phyloP scores from a whole-genome alignment of 192 early-diverging fungal species.

The Linnemannia hyalina region DNA sequence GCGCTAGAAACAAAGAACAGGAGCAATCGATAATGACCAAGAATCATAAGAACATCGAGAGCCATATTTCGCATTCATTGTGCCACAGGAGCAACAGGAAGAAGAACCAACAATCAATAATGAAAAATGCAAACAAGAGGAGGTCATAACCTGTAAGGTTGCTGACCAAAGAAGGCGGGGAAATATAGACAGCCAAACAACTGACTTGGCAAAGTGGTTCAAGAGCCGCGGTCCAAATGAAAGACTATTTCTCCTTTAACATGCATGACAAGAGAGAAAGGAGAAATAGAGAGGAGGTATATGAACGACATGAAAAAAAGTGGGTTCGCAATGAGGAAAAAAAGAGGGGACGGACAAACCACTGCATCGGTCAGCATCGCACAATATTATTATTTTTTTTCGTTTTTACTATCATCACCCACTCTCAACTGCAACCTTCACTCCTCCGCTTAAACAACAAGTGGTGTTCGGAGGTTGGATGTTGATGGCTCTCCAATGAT shows the following conservation, averaged over 20 bases:
- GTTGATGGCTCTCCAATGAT: not conserved
- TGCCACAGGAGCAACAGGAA: not conserved
- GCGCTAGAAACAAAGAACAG: not conserved
- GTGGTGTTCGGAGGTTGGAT: not conserved
- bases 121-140: not conserved
- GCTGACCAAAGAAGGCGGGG: slow-evolving; percentile 1
- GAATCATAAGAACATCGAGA: not conserved
- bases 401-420: not conserved
- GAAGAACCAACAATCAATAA: too few species aligned
- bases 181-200: not conserved
- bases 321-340: not conserved
- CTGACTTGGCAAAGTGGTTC: not conserved
- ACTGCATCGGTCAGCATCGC: not conserved
- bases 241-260: not conserved
- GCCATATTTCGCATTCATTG: not conserved
- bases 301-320: slow-evolving; percentile 9
- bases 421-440: not conserved
- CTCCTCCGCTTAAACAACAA: not conserved
- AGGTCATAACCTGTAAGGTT: not conserved
- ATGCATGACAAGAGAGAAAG: not conserved
- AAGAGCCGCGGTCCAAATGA: not conserved
- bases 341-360: not conserved
- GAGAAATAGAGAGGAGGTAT: not conserved
- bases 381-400: not conserved
- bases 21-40: not conserved